A percentile compares a stretch with the other conserved stretches of the same genome.
phyloP scores from a whole-genome alignment of 169 alveolate genomes.

The Plasmodium gonderi region DNA sequence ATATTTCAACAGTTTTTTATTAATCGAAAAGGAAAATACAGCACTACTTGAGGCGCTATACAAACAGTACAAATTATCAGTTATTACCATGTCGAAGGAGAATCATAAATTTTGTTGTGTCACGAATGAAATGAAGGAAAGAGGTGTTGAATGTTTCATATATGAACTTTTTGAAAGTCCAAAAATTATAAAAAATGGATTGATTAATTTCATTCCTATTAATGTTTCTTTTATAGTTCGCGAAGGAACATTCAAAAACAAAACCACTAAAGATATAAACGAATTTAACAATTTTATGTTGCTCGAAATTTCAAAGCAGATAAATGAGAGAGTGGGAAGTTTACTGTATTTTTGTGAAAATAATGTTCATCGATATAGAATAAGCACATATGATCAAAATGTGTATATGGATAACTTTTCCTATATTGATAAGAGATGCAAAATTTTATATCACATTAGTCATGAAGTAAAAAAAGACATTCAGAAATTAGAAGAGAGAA shows the following conservation, averaged over 20 bases:
- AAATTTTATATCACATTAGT: slow-evolving; percentile 15
- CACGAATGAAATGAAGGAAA: slow-evolving; percentile 73
- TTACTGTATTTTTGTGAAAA: slow-evolving; percentile 52
- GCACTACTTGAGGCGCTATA: slow-evolving; percentile 14
- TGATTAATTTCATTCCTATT: slow-evolving; percentile 63
- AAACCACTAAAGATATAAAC: slow-evolving; percentile 21
- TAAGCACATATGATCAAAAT: slow-evolving; percentile 33
- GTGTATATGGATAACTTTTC: slow-evolving; percentile 22
- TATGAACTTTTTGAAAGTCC: slow-evolving; percentile 78
- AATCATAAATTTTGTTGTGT: slow-evolving; percentile 75
- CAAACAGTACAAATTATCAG: slow-evolving; percentile 72
- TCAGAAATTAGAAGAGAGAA: not conserved
- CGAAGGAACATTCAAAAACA: slow-evolving; percentile 30
- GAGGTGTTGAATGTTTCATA: slow-evolving; percentile 78
- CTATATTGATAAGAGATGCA: slow-evolving; percentile 19
- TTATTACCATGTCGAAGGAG: slow-evolving; percentile 71
- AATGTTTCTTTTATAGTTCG: slow-evolving; percentile 73
- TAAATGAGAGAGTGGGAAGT: slow-evolving; percentile 69
- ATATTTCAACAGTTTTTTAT: slow-evolving; percentile 72
- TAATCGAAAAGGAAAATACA: slow-evolving; percentile 30
- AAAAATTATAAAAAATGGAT: slow-evolving; percentile 36
- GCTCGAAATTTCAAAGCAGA: slow-evolving; percentile 76
- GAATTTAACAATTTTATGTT: slow-evolving; percentile 78
- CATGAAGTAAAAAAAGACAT: slow-evolving; percentile 34
- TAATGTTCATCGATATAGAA: slow-evolving; percentile 27